Evolutionary conservation across 2,329 filamentous ascomycete genomes (phyloP), one percentile per base, ranked within the genome.

Genomic region (Hypomyces rosellus): DNA sequence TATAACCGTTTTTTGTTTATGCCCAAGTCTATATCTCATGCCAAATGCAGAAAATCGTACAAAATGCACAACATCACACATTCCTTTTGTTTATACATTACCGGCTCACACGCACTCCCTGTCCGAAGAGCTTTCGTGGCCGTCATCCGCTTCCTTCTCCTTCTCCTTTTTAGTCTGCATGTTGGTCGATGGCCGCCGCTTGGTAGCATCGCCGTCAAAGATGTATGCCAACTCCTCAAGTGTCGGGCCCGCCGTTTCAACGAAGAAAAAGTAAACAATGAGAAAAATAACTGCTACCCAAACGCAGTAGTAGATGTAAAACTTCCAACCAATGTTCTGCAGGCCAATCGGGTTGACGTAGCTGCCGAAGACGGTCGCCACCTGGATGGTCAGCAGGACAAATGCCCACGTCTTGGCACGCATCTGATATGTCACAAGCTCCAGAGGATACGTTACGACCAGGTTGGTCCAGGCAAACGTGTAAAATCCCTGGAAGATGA

Each of bases 401-500:
- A 73, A 69, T 0, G 65, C 65, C 65, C 67, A 70, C 0, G 67
- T 62, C 59, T 72, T 73, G 46, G 70, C 70, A 6, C 70, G 66
- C 64, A 72, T 71, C 45, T 67, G 63, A 36, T 70, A 69, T 0
- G 70, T 66, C 5, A 71, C 65, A 6, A 74, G 59, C 53, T 74
- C 71, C 0, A 71, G 61, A 1, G 71, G 69, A 44, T 74, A 74
- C 0, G 69, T 70, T 1, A 73, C 69, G 2, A 72, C 64, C 40
- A 74, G 40, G 7, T 70, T 70, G 0, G 69, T 73, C 71, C 70
- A 74, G 1, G 67, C 70, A 34, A 71, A 63, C 0, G 66, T 70
- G 47, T 73, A 73, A 34, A 71, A 71, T 0, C 60, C 63, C 22
- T 71, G 65, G 55, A 71, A 73, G 34, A 72, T 46, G 52, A 73